Conservation (phyloP, 768 basidiomycete genomes). For the Boletus tomentosulus region DNA sequence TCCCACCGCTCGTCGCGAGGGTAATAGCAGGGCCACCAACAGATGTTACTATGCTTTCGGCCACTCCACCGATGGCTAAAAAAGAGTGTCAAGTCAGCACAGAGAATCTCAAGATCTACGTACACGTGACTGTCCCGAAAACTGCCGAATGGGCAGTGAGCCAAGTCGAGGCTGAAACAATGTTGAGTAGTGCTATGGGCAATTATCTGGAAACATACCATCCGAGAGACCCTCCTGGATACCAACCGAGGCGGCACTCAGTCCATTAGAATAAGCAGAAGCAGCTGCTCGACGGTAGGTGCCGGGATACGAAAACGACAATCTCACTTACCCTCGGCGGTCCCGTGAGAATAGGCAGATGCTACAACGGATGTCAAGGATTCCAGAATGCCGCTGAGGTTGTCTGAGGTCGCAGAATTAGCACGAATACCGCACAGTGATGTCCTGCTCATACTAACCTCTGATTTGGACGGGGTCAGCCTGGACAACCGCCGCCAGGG, state of each 20-base stretch:
- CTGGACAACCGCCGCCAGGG: slow-evolving; percentile 30
- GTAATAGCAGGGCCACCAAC: slow-evolving; percentile 58
- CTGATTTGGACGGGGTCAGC: slow-evolving; percentile 37
- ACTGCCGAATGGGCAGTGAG: slow-evolving; percentile 8
- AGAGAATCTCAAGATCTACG: slow-evolving; percentile 3
- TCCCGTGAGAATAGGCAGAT: slow-evolving; percentile 30
- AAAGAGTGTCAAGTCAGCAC: neutral
- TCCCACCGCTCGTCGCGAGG: slow-evolving; percentile 43
- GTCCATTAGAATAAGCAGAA: slow-evolving; percentile 13
- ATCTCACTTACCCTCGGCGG: slow-evolving; percentile 18
- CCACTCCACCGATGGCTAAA: slow-evolving; percentile 51
- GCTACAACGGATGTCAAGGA: slow-evolving; percentile 36
- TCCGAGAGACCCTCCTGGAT: slow-evolving; percentile 18
- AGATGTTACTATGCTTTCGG: slow-evolving; percentile 53
- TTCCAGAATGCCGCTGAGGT: slow-evolving; percentile 38
- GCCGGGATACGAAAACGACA: neutral
- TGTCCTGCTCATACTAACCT: slow-evolving; percentile 40
- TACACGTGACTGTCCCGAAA: slow-evolving; percentile 24
- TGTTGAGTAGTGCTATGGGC: neutral
- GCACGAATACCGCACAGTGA: neutral
- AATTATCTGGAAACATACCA: slow-evolving; percentile 1
- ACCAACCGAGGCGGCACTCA: slow-evolving; percentile 15
- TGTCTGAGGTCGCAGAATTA: slow-evolving; percentile 5
- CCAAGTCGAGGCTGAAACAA: slow-evolving; percentile 17
- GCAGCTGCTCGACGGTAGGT: slow-evolving; percentile 5